These are phyloP conservation scores for Nigrospora sphaerica DNA, from an alignment of 2,329 filamentous ascomycete genomes.

Conservation along the genomic window DNA sequence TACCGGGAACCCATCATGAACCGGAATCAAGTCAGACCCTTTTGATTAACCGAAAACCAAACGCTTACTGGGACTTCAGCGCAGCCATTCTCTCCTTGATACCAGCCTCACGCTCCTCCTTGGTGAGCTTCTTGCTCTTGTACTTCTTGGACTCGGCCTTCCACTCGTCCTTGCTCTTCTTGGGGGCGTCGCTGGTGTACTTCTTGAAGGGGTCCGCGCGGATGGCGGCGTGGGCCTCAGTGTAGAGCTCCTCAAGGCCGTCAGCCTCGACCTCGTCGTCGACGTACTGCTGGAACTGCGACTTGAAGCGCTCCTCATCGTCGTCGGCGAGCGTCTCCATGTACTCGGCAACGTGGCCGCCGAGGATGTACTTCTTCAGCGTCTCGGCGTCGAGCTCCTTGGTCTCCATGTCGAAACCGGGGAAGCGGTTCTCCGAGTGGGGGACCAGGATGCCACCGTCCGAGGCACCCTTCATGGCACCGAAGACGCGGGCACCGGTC, in stretches of 20 bases:
- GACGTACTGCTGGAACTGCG: slow-evolving; percentile 96
- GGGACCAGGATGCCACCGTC: slow-evolving; percentile 96
- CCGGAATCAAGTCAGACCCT: slow-evolving; percentile 1
- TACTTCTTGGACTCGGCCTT: slow-evolving; percentile 93
- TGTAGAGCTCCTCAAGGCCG: slow-evolving; percentile 93
- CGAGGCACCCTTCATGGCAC: slow-evolving; percentile 98
- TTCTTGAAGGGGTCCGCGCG: slow-evolving; percentile 98
- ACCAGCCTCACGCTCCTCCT: slow-evolving; percentile 74
- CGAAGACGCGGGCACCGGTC: slow-evolving; percentile 97
- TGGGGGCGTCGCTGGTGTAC: slow-evolving; percentile 62
- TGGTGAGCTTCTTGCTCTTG: slow-evolving; percentile 68
- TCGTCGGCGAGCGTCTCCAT: slow-evolving; percentile 99
- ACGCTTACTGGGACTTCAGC: slow-evolving; percentile 52
- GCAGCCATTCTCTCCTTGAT: slow-evolving; percentile 89
- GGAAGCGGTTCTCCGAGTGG: slow-evolving; percentile 99
- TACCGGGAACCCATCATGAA: slow-evolving; percentile 2
- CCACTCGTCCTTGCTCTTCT: slow-evolving; percentile 98
- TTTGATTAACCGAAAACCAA: slow-evolving; percentile 1
- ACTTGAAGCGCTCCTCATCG: slow-evolving; percentile 99
- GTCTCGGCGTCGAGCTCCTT: slow-evolving; percentile 97
- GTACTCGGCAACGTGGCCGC: slow-evolving; percentile 98
- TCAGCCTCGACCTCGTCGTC: slow-evolving; percentile 96
- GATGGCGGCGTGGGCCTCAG: slow-evolving; percentile 91
- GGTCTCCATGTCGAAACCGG: slow-evolving; percentile 91
- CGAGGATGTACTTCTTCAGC: slow-evolving; percentile 99